Percentiles rank a stretch among this genome's conserved stretches.
Conservation (phyloP, 2,329 filamentous ascomycete genomes). For the Talaromyces sp. region DNA sequence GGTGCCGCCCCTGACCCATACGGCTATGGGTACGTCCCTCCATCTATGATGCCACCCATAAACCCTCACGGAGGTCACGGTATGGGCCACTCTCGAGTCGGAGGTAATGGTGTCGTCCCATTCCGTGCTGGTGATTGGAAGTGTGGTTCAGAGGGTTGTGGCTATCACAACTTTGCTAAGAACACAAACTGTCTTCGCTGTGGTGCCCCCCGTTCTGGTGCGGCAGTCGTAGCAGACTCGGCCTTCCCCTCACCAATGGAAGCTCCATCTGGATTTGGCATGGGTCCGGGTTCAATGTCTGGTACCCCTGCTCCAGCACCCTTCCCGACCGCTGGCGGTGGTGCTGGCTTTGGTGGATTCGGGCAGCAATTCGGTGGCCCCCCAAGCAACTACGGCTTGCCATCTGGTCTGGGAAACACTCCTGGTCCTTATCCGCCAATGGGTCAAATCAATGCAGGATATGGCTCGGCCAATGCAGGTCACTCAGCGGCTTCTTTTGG, state of each 20-base stretch:
- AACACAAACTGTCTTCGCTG: slow-evolving; percentile 97
- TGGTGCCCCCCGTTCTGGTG: slow-evolving; percentile 88
- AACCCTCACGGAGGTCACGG: slow-evolving; percentile 58
- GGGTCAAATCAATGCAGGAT: slow-evolving; percentile 72
- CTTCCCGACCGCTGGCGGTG: slow-evolving; percentile 71
- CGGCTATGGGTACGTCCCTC: slow-evolving; percentile 61
- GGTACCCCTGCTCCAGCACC: slow-evolving; percentile 76
- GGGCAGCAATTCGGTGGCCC: slow-evolving; percentile 79
- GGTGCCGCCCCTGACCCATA: slow-evolving; percentile 74
- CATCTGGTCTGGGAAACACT: slow-evolving; percentile 77
- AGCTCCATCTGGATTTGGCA: slow-evolving; percentile 74
- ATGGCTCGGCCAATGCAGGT: slow-evolving; percentile 70
- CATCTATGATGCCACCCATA: slow-evolving; percentile 76
- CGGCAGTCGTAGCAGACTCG: slow-evolving; percentile 90
- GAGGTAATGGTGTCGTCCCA: slow-evolving; percentile 80
- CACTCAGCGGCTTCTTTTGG: slow-evolving; percentile 87
- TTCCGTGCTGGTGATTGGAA: slow-evolving; percentile 99
- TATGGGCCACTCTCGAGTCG: slow-evolving; percentile 62
- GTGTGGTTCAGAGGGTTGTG: slow-evolving; percentile 94
- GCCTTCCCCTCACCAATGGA: slow-evolving; percentile 91
- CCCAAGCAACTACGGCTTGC: slow-evolving; percentile 81
- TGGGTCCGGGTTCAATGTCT: slow-evolving; percentile 84
- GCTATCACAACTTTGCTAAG: slow-evolving; percentile 99
- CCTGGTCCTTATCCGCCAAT: slow-evolving; percentile 73
- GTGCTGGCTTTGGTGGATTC: slow-evolving; percentile 65